Percentiles rank a stretch among this genome's conserved stretches.
Evolutionary conservation across 805 yeast species (phyloP).

Genomic region (Ogataea trehalophila): DNA sequence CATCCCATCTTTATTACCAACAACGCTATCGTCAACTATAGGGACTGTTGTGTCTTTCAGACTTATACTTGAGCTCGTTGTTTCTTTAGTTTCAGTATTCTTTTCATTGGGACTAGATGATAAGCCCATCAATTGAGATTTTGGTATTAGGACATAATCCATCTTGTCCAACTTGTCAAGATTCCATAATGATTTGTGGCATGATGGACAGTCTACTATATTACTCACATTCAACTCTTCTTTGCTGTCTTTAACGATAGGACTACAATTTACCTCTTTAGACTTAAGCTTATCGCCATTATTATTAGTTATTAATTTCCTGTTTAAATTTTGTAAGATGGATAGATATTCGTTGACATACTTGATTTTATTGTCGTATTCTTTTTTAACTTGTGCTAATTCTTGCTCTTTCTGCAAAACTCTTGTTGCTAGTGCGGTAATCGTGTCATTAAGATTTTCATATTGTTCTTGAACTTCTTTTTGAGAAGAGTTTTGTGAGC

Average conservation of each 20-base stretch:
- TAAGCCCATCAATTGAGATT: neutral
- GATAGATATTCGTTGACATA: slow-evolving; percentile 18
- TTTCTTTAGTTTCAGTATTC: neutral
- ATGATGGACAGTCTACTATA: slow-evolving; percentile 8
- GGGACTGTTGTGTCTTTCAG: too few relatives aligned
- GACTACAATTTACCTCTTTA: too few relatives aligned
- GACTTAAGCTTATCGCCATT: too few relatives aligned
- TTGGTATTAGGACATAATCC: slow-evolving; percentile 22
- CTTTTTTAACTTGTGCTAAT: slow-evolving; percentile 27
- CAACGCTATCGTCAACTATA: too few relatives aligned
- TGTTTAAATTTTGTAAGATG: neutral
- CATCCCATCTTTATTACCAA: too few relatives aligned
- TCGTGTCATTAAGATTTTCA: slow-evolving; percentile 16
- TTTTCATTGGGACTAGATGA: neutral
- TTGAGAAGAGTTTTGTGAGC: neutral
- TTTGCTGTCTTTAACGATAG: too few relatives aligned
- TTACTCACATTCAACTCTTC: too few relatives aligned
- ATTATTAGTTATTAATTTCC: too few relatives aligned
- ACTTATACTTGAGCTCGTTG: too few relatives aligned
- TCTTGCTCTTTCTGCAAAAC: slow-evolving; percentile 36
- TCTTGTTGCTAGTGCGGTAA: slow-evolving; percentile 32
- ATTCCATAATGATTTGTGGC: slow-evolving; percentile 11
- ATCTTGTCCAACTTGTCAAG: slow-evolving; percentile 3
- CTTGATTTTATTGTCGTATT: slow-evolving; percentile 17
- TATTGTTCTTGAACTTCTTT: slow-evolving; percentile 8